phyloP scores from a whole-genome alignment of 306 rosid species.

The Trifolium dubium region DNA sequence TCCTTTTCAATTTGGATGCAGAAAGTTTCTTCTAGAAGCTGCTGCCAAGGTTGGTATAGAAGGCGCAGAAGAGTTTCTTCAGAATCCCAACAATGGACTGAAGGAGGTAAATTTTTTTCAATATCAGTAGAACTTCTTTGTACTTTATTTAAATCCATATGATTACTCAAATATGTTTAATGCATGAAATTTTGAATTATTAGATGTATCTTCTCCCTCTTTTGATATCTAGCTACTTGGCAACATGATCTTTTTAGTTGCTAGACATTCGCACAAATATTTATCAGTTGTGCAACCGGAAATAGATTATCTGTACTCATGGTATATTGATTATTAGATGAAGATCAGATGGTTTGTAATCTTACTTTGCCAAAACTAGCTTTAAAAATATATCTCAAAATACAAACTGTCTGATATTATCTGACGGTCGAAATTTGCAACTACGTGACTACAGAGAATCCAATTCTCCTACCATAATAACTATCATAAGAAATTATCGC shows the following conservation, averaged over 20 bases:
- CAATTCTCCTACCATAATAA: not conserved
- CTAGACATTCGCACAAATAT: not conserved
- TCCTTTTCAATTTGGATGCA: conserved; percentile 54
- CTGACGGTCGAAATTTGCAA: no score
- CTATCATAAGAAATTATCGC: not conserved
- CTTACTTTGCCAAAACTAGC: not conserved
- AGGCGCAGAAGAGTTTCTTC: conserved; percentile 88
- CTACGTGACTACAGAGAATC: not conserved
- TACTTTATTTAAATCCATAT: conserved; percentile 22
- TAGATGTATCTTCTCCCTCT: conserved; percentile 1
- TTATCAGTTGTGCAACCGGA: not conserved
- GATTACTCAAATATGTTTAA: not conserved
- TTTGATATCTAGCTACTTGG: conserved; percentile 8
- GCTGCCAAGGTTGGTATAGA: conserved; percentile 75
- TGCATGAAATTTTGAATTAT: not conserved
- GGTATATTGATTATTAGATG: not conserved
- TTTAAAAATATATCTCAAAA: not conserved
- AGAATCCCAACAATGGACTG: conserved; percentile 72
- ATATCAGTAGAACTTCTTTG: conserved; percentile 27
- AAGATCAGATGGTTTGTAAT: not conserved
- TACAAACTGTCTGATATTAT: not conserved
- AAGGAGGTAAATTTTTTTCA: conserved; percentile 61
- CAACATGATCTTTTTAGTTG: conserved; percentile 4
- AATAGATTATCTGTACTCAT: not conserved
- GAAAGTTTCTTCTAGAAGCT: conserved; percentile 81